A percentile compares a stretch with the other conserved stretches of the same genome.
Evolutionary conservation across 2,329 filamentous ascomycete species (phyloP).

Genomic region (Fusarium caatingaense): DNA sequence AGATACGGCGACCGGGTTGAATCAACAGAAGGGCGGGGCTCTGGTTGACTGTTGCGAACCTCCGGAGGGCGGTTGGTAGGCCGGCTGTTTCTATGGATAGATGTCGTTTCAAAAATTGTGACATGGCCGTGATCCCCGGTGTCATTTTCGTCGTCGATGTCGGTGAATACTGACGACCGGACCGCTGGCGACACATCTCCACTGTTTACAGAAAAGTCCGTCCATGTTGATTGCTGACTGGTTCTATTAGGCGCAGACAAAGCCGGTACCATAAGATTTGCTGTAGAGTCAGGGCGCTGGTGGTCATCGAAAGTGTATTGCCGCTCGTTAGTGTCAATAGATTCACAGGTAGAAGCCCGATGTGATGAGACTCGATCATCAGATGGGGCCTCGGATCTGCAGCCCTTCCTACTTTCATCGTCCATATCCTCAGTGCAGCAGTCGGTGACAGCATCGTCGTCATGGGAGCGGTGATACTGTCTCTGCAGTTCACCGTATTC

Average conservation of each 20-base stretch:
- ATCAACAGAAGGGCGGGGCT: slow-evolving; percentile 42
- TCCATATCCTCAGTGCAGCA: slow-evolving; percentile 53
- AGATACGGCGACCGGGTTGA: slow-evolving; percentile 46
- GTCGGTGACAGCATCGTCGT: slow-evolving; percentile 52
- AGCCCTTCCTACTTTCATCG: slow-evolving; percentile 47
- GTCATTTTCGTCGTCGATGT: slow-evolving; percentile 42
- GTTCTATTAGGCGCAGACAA: slow-evolving; percentile 58
- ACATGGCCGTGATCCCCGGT: slow-evolving; percentile 48
- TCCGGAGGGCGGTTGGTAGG: slow-evolving; percentile 37
- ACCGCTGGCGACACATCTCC: slow-evolving; percentile 54
- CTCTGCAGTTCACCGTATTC: slow-evolving; percentile 45
- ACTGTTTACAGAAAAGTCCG: slow-evolving; percentile 68
- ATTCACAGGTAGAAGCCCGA: slow-evolving; percentile 56
- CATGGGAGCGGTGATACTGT: slow-evolving; percentile 43
- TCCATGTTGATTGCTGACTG: slow-evolving; percentile 70
- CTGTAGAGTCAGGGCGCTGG: slow-evolving; percentile 53
- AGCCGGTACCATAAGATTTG: slow-evolving; percentile 61
- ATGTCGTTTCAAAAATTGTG: slow-evolving; percentile 50
- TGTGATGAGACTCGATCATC: slow-evolving; percentile 50
- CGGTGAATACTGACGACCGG: slow-evolving; percentile 48
- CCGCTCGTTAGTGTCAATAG: slow-evolving; percentile 51
- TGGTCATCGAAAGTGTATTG: slow-evolving; percentile 44
- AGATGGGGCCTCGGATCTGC: slow-evolving; percentile 45
- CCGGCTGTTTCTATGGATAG: slow-evolving; percentile 44
- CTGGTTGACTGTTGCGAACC: slow-evolving; percentile 36